Percentiles rank a stretch among this genome's conserved stretches.
Evolutionary conservation across 805 yeast genomes (phyloP).

Genomic region (Ogataea siamensis): DNA sequence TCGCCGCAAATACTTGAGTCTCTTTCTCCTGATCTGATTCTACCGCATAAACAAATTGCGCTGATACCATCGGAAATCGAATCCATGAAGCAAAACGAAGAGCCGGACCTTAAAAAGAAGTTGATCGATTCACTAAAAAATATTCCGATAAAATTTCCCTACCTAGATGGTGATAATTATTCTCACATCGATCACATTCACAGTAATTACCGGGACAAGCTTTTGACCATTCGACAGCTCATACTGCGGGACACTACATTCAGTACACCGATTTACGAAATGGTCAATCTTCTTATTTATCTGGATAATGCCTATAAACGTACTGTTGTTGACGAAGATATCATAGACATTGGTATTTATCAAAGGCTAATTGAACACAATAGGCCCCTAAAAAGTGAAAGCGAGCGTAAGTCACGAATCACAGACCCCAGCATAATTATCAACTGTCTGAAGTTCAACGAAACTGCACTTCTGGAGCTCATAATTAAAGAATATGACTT

Average conservation of each 20-base stretch:
- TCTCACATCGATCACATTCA: conserved; percentile 15
- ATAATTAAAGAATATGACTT: conserved; percentile 10
- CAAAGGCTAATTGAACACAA: conserved; percentile 4
- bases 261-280: conserved; percentile 7
- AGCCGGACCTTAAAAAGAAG: not conserved
- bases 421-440: conserved; percentile 12
- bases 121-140: conserved; percentile 2
- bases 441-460: conserved; percentile 12
- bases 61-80: conserved; percentile 3
- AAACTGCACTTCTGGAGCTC: conserved; percentile 7
- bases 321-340: not conserved
- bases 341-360: conserved; percentile 6
- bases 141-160: conserved; percentile 16
- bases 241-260: conserved; percentile 7
- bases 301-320: conserved; percentile 9
- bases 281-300: conserved; percentile 12
- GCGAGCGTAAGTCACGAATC: conserved; percentile 3
- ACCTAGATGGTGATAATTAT: conserved; percentile 14
- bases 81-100: not conserved
- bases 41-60: conserved; percentile 3
- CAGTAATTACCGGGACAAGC: conserved; percentile 15
- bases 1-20: conserved; percentile 4
- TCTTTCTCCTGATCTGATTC: conserved; percentile 14
- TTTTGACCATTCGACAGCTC: conserved; percentile 13
- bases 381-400: not conserved